Evolutionary conservation across 345 rosid genomes (phyloP), one percentile per base, ranked within the genome.

Genomic region (Sonneratia caseolaris): DNA sequence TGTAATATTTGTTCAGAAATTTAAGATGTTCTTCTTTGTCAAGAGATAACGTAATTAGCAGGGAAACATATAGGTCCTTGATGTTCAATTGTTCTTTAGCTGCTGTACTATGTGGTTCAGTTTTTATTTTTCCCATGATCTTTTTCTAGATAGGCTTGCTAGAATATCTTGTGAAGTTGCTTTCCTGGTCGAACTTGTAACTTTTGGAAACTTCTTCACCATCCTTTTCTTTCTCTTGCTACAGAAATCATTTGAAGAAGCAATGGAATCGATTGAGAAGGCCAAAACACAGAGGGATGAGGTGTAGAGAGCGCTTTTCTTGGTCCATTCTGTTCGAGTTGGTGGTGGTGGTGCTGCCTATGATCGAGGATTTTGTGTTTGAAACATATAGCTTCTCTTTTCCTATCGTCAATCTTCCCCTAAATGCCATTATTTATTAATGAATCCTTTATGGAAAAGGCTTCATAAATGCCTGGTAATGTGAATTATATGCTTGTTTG

Each of bases 191-290:
- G n/a, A 35, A n/a, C 36, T 45, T 18, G 24, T 35, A 1, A 16
- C 59, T 53, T 19, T 18, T 19, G 59, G 9, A 45, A 45, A 2
- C 21, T 3, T 43, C 15, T 45, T 42, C 53, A n/a, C 51, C 45
- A 47, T 62, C 13, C 22, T 35, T 71, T 59, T 43, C 56, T 70
- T 19, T 69, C 74, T 71, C 71, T 69, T 35, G 21, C 7, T 72
- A 18, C 84, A 93, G 97, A 91, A 90, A 85, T 94, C 98, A 75
- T 94, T 91, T 71, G 95, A 93, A 74, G 98, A 88, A 56, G 89
- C 93, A 72, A 83, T 90, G 89, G 95, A 85, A 38, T 86, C 95
- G 14, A 75, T 94, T 51, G 85, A 87, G 76, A 87, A 87, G 76
- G 81, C 88, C 27, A 94, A 81, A 82, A 61, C 80, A 69, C 80